phyloP scores from a whole-genome alignment of 202 grass and related monocot species.

The Zizania palustris region DNA sequence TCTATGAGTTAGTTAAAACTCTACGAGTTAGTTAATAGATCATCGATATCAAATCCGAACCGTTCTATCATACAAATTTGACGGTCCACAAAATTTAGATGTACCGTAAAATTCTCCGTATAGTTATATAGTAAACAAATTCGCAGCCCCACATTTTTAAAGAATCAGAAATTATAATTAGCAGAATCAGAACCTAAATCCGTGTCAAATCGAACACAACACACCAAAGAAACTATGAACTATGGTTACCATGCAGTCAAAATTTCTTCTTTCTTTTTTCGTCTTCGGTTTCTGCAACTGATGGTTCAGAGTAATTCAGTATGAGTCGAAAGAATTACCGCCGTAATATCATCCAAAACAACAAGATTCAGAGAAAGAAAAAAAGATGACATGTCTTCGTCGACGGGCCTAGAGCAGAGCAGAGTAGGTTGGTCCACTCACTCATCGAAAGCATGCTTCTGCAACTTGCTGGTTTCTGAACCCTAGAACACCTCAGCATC shows the following conservation, averaged over 20 bases:
- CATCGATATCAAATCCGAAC: too few relatives aligned
- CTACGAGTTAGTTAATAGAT: too few relatives aligned
- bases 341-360: background rate
- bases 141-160: too few relatives aligned
- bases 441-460: constrained; percentile 1
- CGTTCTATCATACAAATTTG: too few relatives aligned
- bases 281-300: background rate
- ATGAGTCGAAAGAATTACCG: background rate
- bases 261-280: background rate
- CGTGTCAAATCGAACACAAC: background rate
- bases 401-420: background rate
- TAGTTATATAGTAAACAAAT: too few relatives aligned
- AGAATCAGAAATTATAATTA: too few relatives aligned
- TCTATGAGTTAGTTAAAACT: too few relatives aligned
- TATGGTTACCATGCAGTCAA: background rate
- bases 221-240: background rate
- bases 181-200: too few relatives aligned
- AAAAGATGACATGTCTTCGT: background rate
- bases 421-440: constrained; percentile 11
- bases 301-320: background rate
- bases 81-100: too few relatives aligned
- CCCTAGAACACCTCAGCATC: background rate
- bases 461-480: background rate
- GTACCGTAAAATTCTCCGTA: too few relatives aligned
- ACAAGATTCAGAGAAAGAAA: background rate